Percentiles rank a stretch among this genome's conserved stretches.
Conservation (phyloP, 2,329 filamentous ascomycete species). For the Stagonosporopsis chrysanthemi region DNA sequence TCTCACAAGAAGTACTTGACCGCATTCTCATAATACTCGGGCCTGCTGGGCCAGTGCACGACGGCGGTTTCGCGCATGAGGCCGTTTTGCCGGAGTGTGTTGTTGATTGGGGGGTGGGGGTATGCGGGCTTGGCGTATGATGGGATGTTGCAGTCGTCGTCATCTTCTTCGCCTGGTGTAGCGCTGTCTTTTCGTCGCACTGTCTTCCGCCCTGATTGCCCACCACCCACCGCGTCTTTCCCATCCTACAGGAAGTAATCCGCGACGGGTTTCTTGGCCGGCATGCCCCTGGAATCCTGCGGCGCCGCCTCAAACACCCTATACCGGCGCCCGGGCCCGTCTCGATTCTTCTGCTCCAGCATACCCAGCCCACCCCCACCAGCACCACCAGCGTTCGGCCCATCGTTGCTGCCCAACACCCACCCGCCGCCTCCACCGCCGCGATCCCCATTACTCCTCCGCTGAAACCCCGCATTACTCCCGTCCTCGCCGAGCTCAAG, state of each 20-base stretch:
- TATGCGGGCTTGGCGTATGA: too few relatives aligned
- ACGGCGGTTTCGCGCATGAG: not conserved
- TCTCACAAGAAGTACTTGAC: not conserved
- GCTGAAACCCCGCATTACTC: conserved; percentile 56
- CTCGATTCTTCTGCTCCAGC: conserved; percentile 50
- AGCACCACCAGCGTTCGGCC: conserved; percentile 44
- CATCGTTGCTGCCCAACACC: conserved; percentile 44
- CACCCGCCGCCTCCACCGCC: conserved; percentile 55
- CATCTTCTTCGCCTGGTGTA: too few relatives aligned
- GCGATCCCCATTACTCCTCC: conserved; percentile 71
- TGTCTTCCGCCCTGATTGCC: conserved; percentile 56
- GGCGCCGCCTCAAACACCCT: conserved; percentile 95
- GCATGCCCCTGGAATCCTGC: conserved; percentile 96
- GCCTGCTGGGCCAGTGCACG: not conserved
- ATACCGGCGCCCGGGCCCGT: conserved; percentile 86
- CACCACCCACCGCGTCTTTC: not conserved
- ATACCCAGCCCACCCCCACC: conserved; percentile 43
- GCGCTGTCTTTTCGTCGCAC: too few relatives aligned
- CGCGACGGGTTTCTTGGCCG: conserved; percentile 96
- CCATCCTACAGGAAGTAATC: conserved; percentile 81
- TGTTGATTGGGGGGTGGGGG: conserved; percentile 28
- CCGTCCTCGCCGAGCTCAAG: conserved; percentile 90
- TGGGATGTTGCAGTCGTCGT: too few relatives aligned
- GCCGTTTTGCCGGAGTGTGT: conserved; percentile 14
- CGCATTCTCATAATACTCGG: not conserved